Evolutionary conservation across 129 eudicot genomes (phyloP), one percentile per base, ranked within the genome.

Genomic region (Flaveria linearis): DNA sequence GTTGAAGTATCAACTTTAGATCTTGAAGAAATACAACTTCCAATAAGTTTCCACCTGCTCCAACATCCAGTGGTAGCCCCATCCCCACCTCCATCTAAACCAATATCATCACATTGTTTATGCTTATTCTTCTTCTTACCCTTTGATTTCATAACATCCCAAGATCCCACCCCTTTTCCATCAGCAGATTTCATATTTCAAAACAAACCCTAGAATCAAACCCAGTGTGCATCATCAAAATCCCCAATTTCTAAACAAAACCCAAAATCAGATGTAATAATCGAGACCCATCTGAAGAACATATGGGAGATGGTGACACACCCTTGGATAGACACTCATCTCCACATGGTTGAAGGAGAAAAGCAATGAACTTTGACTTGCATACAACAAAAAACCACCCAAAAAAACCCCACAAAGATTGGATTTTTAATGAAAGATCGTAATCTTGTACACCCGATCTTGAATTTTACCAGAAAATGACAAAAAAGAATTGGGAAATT

Each of bases 1-100:
- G 87, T 74, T 46, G 99, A 95, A 79, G 60, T 89, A 83, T 95
- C 99, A 73, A 95, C 99, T 78, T 95, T 95, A 88, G 99, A 91
- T 94, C 96, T 91, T 79, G 98, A 94, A 81, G 90, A 77, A 69
- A 91, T 78, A 85, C 99, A 95, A 80, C 97, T 87, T 33, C 96
- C 89, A 57, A 89, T 78, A 63, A 86, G 74, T 0, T 91, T 85
- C 86, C 89, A 84, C 80, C 83, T 86, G 55, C 81, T 75, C 91
- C 99, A 95, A 80, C 99, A 91, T 50, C 97, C 94, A 82, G 28
- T 60, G 14, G 64, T 56, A 28, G 53, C 69, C 52, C 52, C 52
- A 15, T 68, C 63, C n/a, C 41, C 65, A 1, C 55, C 88, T 50
- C 46, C 87, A 47, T 45, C 71, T 18, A 67, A 50, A 53, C 58